These are phyloP conservation scores for Nicotiana paniculata DNA, from an alignment of 257 asterid species.

Conservation along the genomic window DNA sequence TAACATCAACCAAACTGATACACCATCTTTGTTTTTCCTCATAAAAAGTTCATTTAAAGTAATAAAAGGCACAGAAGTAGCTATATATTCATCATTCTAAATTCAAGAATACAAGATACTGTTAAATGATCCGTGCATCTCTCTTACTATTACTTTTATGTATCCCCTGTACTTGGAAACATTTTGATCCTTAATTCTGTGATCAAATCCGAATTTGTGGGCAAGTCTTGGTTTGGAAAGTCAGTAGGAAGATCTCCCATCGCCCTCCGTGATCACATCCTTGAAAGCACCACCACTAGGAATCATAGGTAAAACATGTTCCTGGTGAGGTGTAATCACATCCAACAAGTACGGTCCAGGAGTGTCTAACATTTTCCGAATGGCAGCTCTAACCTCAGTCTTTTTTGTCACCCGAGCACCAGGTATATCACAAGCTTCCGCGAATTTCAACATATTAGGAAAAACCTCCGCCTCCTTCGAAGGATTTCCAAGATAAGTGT, in stretches of 20 bases:
- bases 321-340: constrained; percentile 78
- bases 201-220: background rate
- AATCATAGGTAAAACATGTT: constrained; percentile 83
- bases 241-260: constrained; percentile 52
- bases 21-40: background rate
- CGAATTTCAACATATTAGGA: constrained; percentile 68
- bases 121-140: background rate
- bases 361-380: constrained; percentile 66
- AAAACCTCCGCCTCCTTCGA: constrained; percentile 48
- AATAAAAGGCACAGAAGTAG: background rate
- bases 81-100: no score
- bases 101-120: no score
- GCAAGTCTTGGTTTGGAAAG: background rate
- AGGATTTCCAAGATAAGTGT: constrained; percentile 73
- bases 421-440: constrained; percentile 68
- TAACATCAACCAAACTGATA: background rate
- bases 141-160: background rate
- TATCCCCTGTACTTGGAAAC: background rate
- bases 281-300: constrained; percentile 75
- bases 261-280: constrained; percentile 74
- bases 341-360: constrained; percentile 77
- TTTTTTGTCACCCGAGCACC: constrained; percentile 54
- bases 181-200: background rate
- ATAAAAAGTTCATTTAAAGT: background rate
- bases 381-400: constrained; percentile 45